Evolutionary conservation across 441 rosid species (phyloP), one percentile per base, ranked within the genome.

Genomic region (Arabidopsis hybrid): DNA sequence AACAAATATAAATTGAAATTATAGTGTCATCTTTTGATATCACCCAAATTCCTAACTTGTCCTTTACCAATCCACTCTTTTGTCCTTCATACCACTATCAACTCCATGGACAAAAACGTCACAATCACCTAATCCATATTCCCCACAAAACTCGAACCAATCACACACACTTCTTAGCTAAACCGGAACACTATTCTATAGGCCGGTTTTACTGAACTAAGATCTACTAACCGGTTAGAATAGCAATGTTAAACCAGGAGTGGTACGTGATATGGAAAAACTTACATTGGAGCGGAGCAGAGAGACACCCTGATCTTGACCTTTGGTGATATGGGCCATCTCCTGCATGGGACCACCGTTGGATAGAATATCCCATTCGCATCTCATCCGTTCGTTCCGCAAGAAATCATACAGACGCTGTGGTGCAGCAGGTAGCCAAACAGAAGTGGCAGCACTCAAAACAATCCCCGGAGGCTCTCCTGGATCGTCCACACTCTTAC

Each of bases 301-400:
- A 60, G 95, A 92, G 60, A 92, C 97, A 87, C 94, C 96, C 43
- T 85, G 92, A 60, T 88, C 93, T 65, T 86, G 97, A 74, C 96
- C 98, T 80, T 95, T 95, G 66, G 95, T 92, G 1, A 92, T 89
- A 73, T 87, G 98, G 73, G 90, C 93, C 89, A 89, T 88, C 81
- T 92, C 99, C 58, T 86, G 96, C 98, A 95, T 91, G 4, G 95
- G 95, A 13, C 96, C 92, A 21, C 96, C 96, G 17, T 90, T 87
- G 14, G 99, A 92, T 60, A 95, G 66, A 8, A 95, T 91, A 78
- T 92, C 99, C 98, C 99, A 92, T 81, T 92, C 91, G 67, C 96
- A 88, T 74, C 99, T 80, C 40, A 91, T 72, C 79, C 88, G 92
- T 75, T 92, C 99, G n/a, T 95, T 87, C 5, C 98, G 83, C 49